Evolutionary conservation across 441 rosid species (phyloP).

Genomic region (Flueggea neowawraea): DNA sequence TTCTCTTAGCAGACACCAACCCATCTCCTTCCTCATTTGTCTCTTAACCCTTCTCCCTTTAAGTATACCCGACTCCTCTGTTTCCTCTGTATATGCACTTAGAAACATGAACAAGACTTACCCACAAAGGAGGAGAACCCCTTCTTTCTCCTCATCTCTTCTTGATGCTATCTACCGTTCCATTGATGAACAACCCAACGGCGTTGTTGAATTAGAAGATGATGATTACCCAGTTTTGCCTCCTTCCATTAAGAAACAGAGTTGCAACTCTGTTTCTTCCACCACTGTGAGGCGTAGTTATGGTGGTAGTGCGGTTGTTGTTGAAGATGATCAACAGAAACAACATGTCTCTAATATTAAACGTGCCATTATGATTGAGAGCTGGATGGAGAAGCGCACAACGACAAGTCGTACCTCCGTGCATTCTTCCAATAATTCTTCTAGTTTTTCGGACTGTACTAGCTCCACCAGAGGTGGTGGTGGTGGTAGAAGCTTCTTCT

Average conservation of each 20-base stretch:
- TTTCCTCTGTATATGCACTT: background rate
- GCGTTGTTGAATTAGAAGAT: constrained; percentile 11
- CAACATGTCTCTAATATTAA: constrained; percentile 21
- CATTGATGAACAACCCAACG: constrained; percentile 48
- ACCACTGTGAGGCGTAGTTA: no score
- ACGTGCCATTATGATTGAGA: constrained; percentile 45
- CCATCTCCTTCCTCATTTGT: constrained; percentile 12
- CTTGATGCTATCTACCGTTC: constrained; percentile 76
- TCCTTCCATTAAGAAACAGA: constrained; percentile 25
- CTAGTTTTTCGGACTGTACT: constrained; percentile 52
- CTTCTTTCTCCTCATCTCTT: constrained; percentile 81
- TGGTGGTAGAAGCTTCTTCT: constrained; percentile 10
- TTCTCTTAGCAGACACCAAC: constrained; percentile 46
- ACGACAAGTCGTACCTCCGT: constrained; percentile 7
- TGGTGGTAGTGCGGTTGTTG: background rate
- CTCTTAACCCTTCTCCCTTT: constrained; percentile 3
- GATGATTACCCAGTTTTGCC: background rate
- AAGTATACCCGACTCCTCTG: constrained; percentile 15
- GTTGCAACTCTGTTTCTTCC: constrained; percentile 9
- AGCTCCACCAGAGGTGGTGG: constrained; percentile 42
- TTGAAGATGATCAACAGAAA: constrained; percentile 4
- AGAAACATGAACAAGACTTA: constrained; percentile 28
- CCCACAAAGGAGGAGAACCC: constrained; percentile 62
- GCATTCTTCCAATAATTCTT: constrained; percentile 24
- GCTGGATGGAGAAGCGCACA: constrained; percentile 43